Conservation (phyloP, 164 flowering plant species). For the Taxillus chinensis region DNA sequence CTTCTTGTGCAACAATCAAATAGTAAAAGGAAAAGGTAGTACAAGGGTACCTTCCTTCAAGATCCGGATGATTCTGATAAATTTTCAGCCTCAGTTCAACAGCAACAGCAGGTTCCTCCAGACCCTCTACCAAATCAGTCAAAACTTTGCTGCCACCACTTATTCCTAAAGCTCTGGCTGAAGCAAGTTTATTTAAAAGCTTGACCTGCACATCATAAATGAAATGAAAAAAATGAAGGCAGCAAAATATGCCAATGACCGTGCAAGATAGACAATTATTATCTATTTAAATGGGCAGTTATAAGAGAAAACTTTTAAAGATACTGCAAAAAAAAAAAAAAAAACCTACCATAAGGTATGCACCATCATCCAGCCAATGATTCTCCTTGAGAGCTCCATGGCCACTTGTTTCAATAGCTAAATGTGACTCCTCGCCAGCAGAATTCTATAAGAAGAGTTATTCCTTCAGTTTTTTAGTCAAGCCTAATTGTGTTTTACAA, state of each 20-base stretch:
- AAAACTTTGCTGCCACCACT: conserved; percentile 80
- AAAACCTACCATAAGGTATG: conserved; percentile 81
- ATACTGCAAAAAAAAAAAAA: background rate
- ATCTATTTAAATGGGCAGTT: background rate
- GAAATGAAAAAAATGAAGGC: background rate
- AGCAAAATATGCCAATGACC: background rate
- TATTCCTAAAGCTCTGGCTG: conserved; percentile 69
- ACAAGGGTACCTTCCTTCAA: conserved; percentile 68
- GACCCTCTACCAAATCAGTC: conserved; percentile 80
- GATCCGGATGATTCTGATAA: conserved; percentile 69
- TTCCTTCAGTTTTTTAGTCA: background rate
- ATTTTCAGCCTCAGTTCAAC: conserved; percentile 83
- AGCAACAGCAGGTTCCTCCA: conserved; percentile 74
- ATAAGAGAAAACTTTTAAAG: background rate
- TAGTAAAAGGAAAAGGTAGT: background rate
- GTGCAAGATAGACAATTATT: background rate
- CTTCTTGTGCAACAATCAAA: too few species aligned
- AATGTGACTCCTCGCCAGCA: conserved; percentile 84
- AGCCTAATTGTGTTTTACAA: background rate
- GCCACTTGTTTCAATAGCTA: conserved; percentile 99
- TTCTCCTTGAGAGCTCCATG: conserved; percentile 99
- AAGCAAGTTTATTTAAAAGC: conserved; percentile 88
- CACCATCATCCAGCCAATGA: conserved; percentile 99
- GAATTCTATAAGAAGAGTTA: conserved; percentile 52
- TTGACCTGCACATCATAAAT: conserved; percentile 52